These are phyloP conservation scores for Saturnispora zaruensis DNA, from an alignment of 805 yeast genomes.

Conservation along the genomic window DNA sequence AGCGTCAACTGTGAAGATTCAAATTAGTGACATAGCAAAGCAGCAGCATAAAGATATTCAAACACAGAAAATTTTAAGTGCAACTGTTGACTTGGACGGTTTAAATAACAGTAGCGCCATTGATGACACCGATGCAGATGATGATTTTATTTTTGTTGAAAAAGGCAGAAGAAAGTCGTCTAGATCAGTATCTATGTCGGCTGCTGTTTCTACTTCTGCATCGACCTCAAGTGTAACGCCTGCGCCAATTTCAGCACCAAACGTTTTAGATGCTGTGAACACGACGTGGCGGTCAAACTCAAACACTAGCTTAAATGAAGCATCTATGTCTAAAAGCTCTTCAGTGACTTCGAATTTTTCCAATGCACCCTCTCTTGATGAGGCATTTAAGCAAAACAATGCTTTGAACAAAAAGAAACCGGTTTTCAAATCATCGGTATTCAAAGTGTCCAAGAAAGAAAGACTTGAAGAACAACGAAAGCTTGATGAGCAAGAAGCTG, in stretches of 20 bases:
- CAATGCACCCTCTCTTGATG: conserved; percentile 5
- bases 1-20: conserved; percentile 5
- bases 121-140: conserved; percentile 14
- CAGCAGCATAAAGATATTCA: conserved; percentile 2
- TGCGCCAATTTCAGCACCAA: not conserved
- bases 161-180: conserved; percentile 26
- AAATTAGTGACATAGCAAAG: conserved; percentile 11
- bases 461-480: conserved; percentile 7
- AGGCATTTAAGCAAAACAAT: conserved; percentile 1
- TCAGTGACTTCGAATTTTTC: not conserved
- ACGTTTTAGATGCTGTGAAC: not conserved
- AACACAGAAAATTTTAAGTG: not conserved
- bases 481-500: conserved; percentile 5
- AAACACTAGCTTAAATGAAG: not conserved
- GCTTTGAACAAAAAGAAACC: not conserved
- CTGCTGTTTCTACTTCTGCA: not conserved
- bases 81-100: conserved; percentile 2
- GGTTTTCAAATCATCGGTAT: conserved; percentile 4
- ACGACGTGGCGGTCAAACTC: not conserved
- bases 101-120: conserved; percentile 16
- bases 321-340: not conserved
- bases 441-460: conserved; percentile 17
- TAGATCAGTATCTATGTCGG: not conserved
- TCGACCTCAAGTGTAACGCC: not conserved
- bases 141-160: conserved; percentile 28